Percentiles rank a stretch among this genome's conserved stretches.
Evolutionary conservation across 768 basidiomycete species (phyloP).

Genomic region (Lanmaoa rubissima): DNA sequence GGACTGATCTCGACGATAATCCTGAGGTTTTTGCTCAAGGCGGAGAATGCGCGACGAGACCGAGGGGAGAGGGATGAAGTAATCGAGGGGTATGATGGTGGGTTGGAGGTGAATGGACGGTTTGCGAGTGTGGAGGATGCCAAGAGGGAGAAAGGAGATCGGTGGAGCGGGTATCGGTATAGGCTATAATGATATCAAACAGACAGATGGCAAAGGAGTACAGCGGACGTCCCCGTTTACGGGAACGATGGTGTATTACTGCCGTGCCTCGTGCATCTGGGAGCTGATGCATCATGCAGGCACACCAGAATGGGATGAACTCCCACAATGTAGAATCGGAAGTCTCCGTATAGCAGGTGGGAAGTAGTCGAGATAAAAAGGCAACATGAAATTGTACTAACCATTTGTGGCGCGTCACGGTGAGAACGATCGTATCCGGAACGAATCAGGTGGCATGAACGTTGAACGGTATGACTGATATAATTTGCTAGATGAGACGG

Average conservation of each 20-base stretch:
- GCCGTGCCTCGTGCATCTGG: neutral
- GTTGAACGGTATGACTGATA: too few species aligned
- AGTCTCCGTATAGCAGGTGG: too few species aligned
- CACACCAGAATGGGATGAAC: too few species aligned
- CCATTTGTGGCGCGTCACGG: too few species aligned
- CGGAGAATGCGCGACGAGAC: slow-evolving; percentile 65
- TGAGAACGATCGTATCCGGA: neutral
- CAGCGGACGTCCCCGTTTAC: neutral
- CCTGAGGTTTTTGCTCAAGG: slow-evolving; percentile 44
- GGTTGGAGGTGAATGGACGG: slow-evolving; percentile 51
- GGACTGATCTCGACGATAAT: slow-evolving; percentile 50
- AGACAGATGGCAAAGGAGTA: neutral
- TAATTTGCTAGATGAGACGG: too few species aligned
- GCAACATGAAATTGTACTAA: too few species aligned
- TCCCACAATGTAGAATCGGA: too few species aligned
- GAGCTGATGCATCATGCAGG: neutral
- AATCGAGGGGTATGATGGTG: slow-evolving; percentile 40
- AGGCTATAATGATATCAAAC: slow-evolving; percentile 38
- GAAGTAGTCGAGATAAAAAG: too few species aligned
- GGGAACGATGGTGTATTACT: neutral
- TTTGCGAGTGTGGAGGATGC: slow-evolving; percentile 61
- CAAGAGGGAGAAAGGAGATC: slow-evolving; percentile 67
- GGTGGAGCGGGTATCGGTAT: slow-evolving; percentile 77
- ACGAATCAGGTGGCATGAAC: neutral
- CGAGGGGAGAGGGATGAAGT: slow-evolving; percentile 68